These are phyloP conservation scores for Rhododendron ferrugineum DNA, from an alignment of 148 eudicot species.

Conservation along the genomic window DNA sequence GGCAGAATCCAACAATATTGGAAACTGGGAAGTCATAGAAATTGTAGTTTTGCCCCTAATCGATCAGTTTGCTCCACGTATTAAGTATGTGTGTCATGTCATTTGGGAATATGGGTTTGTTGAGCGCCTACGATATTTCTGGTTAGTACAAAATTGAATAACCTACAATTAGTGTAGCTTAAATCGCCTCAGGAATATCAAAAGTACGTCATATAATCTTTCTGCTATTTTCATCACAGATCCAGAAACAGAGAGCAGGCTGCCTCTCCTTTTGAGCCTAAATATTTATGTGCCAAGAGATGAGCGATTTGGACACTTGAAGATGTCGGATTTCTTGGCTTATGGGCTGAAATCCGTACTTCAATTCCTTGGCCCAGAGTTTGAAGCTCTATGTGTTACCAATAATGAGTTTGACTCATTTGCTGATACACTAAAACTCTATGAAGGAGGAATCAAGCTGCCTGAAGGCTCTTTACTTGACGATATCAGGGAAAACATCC, in stretches of 20 bases:
- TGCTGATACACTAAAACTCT: constrained; percentile 46
- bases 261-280: constrained; percentile 49
- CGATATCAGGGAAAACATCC: constrained; percentile 36
- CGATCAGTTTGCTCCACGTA: not conserved
- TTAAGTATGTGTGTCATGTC: not conserved
- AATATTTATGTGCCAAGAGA: constrained; percentile 83
- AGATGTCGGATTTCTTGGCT: constrained; percentile 65
- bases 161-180: not conserved
- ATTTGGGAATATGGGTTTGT: not conserved
- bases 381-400: constrained; percentile 40
- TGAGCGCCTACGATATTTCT: not conserved
- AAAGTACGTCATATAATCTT: not conserved
- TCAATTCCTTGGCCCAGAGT: constrained; percentile 54
- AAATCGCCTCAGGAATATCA: not conserved
- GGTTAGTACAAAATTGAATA: not conserved
- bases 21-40: not conserved
- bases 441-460: constrained; percentile 59
- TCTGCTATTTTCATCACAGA: constrained; percentile 29
- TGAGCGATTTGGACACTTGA: constrained; percentile 72
- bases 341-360: constrained; percentile 51
- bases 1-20: not conserved
- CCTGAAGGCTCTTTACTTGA: constrained; percentile 29
- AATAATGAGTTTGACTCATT: constrained; percentile 65
- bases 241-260: constrained; percentile 65
- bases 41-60: not conserved